phyloP scores from a whole-genome alignment of 441 rosid species.

The Populus hybrid region DNA sequence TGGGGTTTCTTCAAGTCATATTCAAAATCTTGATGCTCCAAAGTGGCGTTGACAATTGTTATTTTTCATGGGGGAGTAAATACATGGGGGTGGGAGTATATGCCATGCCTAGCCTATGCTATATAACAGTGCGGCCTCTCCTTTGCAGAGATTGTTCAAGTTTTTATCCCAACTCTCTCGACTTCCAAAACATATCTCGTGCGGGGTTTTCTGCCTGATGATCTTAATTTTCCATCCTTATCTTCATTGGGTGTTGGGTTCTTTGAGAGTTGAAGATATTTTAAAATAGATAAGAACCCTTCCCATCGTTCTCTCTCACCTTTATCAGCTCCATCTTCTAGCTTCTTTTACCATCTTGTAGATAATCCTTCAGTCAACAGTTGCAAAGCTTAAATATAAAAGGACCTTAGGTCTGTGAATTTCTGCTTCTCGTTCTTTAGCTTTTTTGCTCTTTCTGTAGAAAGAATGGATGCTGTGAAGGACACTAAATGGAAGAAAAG shows the following conservation, averaged over 20 bases:
- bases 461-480: conserved; percentile 23
- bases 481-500: conserved; percentile 34
- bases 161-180: background rate
- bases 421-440: background rate
- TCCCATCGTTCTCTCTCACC: background rate
- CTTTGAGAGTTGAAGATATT: no score
- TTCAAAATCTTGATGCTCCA: background rate
- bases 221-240: background rate
- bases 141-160: conserved; percentile 18
- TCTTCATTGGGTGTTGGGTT: background rate
- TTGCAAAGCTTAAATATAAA: background rate
- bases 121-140: conserved; percentile 16
- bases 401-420: background rate
- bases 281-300: background rate
- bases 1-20: background rate
- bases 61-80: conserved; percentile 2
- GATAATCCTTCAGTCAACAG: background rate
- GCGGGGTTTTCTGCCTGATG: background rate
- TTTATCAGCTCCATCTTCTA: background rate
- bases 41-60: conserved; percentile 6
- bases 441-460: no score
- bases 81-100: conserved; percentile 6
- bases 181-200: background rate
- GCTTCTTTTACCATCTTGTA: background rate
- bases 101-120: background rate